phyloP scores from a whole-genome alignment of 257 asterid species.

The Coffea eugenioides region DNA sequence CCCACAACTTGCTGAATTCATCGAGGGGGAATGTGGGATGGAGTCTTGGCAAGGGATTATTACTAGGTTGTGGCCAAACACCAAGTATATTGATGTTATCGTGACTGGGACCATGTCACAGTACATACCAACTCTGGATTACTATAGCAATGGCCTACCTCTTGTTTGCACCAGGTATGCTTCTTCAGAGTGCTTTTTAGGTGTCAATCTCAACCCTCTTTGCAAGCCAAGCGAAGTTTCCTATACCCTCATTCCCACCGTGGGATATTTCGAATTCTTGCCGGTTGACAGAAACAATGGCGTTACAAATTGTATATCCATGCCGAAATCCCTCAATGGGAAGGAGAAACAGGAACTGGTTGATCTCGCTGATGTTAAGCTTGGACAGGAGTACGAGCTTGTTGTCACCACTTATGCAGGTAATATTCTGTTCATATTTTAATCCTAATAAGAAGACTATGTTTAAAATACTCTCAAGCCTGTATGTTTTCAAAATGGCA shows the following conservation, averaged over 20 bases:
- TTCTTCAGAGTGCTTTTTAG: constrained; percentile 90
- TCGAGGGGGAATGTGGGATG: constrained; percentile 56
- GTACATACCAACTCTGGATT: constrained; percentile 80
- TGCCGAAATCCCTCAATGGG: constrained; percentile 55
- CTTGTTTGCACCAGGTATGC: constrained; percentile 95
- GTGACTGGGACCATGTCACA: constrained; percentile 98
- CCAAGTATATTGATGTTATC: constrained; percentile 79
- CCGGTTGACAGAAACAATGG: constrained; percentile 54
- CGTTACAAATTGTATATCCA: constrained; percentile 26
- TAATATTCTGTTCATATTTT: constrained; percentile 1
- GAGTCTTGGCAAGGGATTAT: constrained; percentile 77
- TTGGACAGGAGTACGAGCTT: constrained; percentile 83
- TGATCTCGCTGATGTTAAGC: constrained; percentile 68
- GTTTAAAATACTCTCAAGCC: too few relatives aligned
- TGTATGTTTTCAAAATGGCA: not conserved
- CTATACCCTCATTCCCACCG: constrained; percentile 79
- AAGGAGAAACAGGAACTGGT: constrained; percentile 65
- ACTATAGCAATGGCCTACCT: constrained; percentile 77
- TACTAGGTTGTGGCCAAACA: constrained; percentile 81
- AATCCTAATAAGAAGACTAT: too few relatives aligned
- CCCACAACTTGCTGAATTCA: constrained; percentile 56
- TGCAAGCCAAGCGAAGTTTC: constrained; percentile 76
- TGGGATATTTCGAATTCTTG: constrained; percentile 85
- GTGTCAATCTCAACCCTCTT: constrained; percentile 80
- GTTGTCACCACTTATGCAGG: constrained; percentile 96